Base-by-base conservation (phyloP, 257 asterid genomes). In the Fraxinus cuspidata region DNA sequence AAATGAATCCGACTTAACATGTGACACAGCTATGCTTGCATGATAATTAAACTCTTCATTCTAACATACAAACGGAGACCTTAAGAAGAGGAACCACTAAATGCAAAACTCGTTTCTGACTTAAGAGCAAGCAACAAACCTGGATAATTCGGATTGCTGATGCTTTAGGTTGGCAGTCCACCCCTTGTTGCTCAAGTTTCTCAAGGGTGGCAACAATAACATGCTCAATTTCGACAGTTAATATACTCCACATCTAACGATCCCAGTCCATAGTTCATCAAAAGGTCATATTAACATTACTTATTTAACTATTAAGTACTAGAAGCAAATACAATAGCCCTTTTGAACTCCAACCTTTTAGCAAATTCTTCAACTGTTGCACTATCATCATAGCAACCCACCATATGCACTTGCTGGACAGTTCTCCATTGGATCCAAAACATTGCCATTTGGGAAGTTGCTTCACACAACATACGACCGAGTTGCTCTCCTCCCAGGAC, bases 351-450 rank as follows among this genome's bases (percentile, higher is more conserved):
- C 34, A 35, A 95, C 98, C 94, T 91, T 86, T 88, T 93, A 23
- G 96, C 91, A 78, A 95, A 95, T 83, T 90, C 96, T 89, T 89
- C 90, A 72, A 93, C 96, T 3, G 96, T 91, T 74, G 88, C 83
- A 81, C 97, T 87, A 70, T 93, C 97, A 84, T 91, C 91, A 72
- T 87, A 94, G 83, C 88, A 92, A 68, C 98, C 99, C 37, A 91
- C 93, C 89, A 90, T 87, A 82, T 92, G 99, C 85, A 87, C 96
- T 95, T 29, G 98, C 98, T 18, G 99, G 97, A 81, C 99, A 95
- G 67, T 87, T 86, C 86, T 88, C 92, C 88, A 79, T 74, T 0
- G 99, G 98, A 68, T 93, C 99, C 71, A 95, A 82, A 74, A 95
- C 70, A 75, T 29, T 29, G 94, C 98, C 93, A 93, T 53, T 76